phyloP scores from a whole-genome alignment of 768 basidiomycete species.

The Royoungia palumana region DNA sequence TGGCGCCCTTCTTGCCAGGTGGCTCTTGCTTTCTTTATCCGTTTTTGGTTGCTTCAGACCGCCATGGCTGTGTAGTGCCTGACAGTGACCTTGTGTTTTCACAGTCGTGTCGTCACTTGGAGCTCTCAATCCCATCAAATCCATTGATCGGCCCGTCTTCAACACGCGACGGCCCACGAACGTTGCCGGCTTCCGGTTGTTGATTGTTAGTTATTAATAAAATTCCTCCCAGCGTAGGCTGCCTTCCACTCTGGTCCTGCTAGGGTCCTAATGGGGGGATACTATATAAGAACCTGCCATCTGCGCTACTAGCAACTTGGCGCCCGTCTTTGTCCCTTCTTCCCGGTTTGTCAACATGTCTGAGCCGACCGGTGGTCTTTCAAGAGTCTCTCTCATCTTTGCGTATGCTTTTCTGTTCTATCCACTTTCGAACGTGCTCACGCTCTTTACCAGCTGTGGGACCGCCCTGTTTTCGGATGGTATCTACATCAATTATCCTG shows the following conservation, averaged over 20 bases:
- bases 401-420: slow-evolving; percentile 49
- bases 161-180: slow-evolving; percentile 14
- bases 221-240: neutral
- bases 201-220: slow-evolving; percentile 3
- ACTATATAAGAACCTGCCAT: slow-evolving; percentile 8
- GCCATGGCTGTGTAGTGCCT: neutral
- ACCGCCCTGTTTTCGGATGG: slow-evolving; percentile 88
- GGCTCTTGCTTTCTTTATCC: neutral
- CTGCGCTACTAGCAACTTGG: neutral
- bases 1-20: too few species aligned
- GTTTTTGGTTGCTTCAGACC: neutral
- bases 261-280: neutral
- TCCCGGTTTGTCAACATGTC: slow-evolving; percentile 15
- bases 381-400: slow-evolving; percentile 77
- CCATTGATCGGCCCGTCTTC: too few species aligned
- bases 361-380: slow-evolving; percentile 25
- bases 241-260: neutral
- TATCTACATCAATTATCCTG: slow-evolving; percentile 23
- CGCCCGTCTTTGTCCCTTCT: neutral
- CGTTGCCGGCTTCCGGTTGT: slow-evolving; percentile 18
- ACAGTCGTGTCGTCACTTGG: too few species aligned
- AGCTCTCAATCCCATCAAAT: neutral
- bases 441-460: slow-evolving; percentile 55
- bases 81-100: neutral
- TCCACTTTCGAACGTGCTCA: neutral